Conservation (phyloP, 495 filamentous ascomycete species). For the Elasticomyces elasticus region DNA sequence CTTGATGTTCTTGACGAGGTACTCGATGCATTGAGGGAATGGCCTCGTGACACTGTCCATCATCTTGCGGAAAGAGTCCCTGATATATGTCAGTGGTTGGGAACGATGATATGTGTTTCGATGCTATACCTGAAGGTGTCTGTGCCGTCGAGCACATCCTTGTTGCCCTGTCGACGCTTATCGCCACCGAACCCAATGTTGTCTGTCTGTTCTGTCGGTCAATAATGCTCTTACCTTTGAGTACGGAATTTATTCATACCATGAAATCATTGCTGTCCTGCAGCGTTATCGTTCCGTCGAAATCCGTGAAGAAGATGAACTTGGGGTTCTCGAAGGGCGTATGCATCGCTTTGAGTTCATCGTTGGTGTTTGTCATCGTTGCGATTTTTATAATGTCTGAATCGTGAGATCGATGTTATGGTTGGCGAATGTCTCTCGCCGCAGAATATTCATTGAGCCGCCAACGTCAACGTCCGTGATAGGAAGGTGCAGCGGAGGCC, state of each 20-base stretch:
- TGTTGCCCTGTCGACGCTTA: constrained; percentile 55
- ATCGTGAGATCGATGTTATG: not conserved
- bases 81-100: constrained; percentile 20
- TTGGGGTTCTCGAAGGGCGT: constrained; percentile 34
- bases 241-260: constrained; percentile 33
- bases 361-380: constrained; percentile 5
- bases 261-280: constrained; percentile 90
- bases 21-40: constrained; percentile 67
- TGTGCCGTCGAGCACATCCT: constrained; percentile 57
- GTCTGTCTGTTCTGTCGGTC: constrained; percentile 53
- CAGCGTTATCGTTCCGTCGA: constrained; percentile 89
- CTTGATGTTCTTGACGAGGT: constrained; percentile 69
- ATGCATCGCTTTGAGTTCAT: constrained; percentile 24
- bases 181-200: constrained; percentile 71
- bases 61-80: constrained; percentile 79
- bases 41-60: constrained; percentile 69
- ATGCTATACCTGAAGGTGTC: constrained; percentile 57
- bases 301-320: constrained; percentile 95
- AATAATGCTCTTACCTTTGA: constrained; percentile 3
- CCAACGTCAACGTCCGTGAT: constrained; percentile 3
- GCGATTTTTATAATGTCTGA: not conserved
- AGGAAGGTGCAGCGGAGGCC: not conserved
- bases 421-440: not conserved
- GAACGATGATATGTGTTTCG: not conserved
- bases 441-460: constrained; percentile 9